Evolutionary conservation across 257 asterid genomes (phyloP), one percentile per base, ranked within the genome.

Genomic region (Jasminum sambac): DNA sequence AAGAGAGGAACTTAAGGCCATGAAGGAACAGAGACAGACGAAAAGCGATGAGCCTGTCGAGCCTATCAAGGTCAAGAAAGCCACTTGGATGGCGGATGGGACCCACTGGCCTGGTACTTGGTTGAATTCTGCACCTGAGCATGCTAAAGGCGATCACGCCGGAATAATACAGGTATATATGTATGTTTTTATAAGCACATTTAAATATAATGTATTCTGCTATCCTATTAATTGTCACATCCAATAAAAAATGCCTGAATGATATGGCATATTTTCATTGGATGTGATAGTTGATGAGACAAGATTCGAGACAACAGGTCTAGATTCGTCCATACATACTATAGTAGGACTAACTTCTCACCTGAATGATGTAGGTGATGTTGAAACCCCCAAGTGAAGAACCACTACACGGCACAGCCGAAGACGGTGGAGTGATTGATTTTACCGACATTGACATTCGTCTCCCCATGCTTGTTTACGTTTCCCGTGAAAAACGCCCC

Each of bases 81-180:
- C 90, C 39, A 88, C 95, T 1, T 88, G 95, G 95, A 88, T 88
- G 95, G 90, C 95, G 8, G 95, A 88, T 77, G 95, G 92, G 64
- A 86, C 95, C 59, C 95, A 88, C 66, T 88, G 95, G 95, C 95
- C 95, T 14, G 95, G 95, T n/a, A 84, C 92, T 72, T 88, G 95
- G 95, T 38, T 81, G 81, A 75, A 13, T 74, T 9, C 90, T 67
- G 25, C 86, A 40, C 67, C 81, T 39, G 90, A 88, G 17, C 89
- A 88, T 70, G 78, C 95, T 8, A 87, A 79, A 71, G 92, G 92
- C 8, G 95, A 88, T 78, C 95, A 88, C 75, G 92, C 95, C 10
- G 95, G 95, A 79, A 80, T 88, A n/a, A 84, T 88, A 62, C 95
- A 88, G 88, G 91, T 86, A 80, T 36, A 14, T 23, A 1, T 16